These are phyloP conservation scores for Entomophthora muscae DNA, from an alignment of 371 early-diverging fungal species.

Conservation along the genomic window DNA sequence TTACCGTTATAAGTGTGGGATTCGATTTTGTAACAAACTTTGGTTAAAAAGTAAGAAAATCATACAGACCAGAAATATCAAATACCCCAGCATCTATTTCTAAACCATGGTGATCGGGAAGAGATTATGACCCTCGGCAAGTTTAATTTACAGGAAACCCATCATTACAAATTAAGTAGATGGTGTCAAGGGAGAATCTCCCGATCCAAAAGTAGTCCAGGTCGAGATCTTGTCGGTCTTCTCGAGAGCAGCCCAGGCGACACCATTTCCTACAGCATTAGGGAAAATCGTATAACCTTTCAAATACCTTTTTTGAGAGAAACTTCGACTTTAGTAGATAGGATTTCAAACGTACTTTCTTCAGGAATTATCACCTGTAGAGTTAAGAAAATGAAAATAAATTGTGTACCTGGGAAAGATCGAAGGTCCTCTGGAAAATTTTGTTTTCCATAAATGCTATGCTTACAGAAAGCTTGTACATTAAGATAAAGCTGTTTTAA, in stretches of 20 bases:
- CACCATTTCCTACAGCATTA: conserved; percentile 33
- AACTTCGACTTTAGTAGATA: conserved; percentile 79
- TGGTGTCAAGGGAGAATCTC: conserved; percentile 25
- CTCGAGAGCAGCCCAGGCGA: conserved; percentile 74
- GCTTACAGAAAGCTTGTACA: conserved; percentile 15
- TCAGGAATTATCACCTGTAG: conserved; percentile 50
- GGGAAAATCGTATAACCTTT: not conserved
- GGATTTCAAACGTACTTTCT: conserved; percentile 41
- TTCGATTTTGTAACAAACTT: not conserved
- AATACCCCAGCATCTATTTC: not conserved
- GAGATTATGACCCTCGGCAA: too few relatives aligned
- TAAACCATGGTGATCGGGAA: too few relatives aligned
- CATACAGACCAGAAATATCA: not conserved
- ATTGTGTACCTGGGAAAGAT: conserved; percentile 5
- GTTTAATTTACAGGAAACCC: not conserved
- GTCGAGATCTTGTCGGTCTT: conserved; percentile 37
- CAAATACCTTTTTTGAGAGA: conserved; percentile 45
- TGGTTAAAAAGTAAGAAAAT: not conserved
- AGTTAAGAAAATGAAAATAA: conserved; percentile 13
- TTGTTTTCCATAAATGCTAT: conserved; percentile 37
- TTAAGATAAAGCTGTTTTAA: not conserved
- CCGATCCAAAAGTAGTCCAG: conserved; percentile 76
- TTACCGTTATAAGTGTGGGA: not conserved
- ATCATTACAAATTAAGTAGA: not conserved
- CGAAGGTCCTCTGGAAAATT: conserved; percentile 26